Base-by-base conservation (phyloP, 768 basidiomycete species). In the Sporobolomyces pararoseus region DNA sequence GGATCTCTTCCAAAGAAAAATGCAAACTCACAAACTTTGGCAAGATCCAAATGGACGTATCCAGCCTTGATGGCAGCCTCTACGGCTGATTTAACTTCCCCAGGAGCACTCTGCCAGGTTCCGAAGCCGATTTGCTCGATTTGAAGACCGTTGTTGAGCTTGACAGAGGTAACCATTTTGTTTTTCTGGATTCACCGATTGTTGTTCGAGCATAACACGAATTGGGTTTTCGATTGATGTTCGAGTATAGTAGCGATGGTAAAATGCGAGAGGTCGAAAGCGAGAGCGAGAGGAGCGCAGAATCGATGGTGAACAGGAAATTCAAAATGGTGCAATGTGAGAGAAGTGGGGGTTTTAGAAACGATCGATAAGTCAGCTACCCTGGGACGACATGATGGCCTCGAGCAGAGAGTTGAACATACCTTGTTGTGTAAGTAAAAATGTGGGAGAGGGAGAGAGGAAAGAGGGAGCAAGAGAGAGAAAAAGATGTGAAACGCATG, bases 11-110 rank as follows among this genome's bases (percentile, higher is more conserved):
- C n/a, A n/a, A n/a, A n/a, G n/a, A n/a, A n/a, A n/a, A n/a, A n/a
- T n/a, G n/a, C n/a, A n/a, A n/a, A n/a, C n/a, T n/a, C n/a, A n/a
- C n/a, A 61, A 31, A 60, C 50, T 55, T 70, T 70, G 46, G 90
- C 91, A 25, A 89, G 84, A 79, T 94, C 91, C 72, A 94, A 85
- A 79, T 94, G 91, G 57, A 89, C 54, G 79, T 91, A 92, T 1
- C 90, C 90, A 34, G 84, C 83, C 61, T 83, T 82, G 39, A 93
- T 83, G 34, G 91, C 90, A 74, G 68, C 67, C 16, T 75, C 70
- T n/a, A 79, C 78, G 21, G 78, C 79, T 2, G 72, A 54, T 55
- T 70, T 65, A 47, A 91, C 90, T 77, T 91, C 88, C 32, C 86
- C 82, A 13, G 87, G 86, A 76, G 87, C 82, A 10, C 89, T 87